Base-by-base conservation (phyloP, 306 rosid species). In the Nissolia schottii region DNA sequence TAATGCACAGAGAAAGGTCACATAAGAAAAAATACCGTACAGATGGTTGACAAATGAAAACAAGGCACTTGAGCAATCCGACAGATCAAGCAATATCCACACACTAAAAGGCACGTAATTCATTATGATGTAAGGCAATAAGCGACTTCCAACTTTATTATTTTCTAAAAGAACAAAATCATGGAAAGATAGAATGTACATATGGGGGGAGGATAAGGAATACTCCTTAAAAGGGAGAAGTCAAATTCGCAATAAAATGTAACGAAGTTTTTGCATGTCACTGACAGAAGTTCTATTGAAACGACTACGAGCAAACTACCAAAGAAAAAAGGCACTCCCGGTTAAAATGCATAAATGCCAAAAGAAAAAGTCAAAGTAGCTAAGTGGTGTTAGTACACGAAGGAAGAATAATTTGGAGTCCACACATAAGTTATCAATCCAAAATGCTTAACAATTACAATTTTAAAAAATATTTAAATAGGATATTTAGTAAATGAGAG, bases 1-100 rank as follows among this genome's bases (percentile, higher is more conserved):
- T 80, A 83, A 54, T 57, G 28, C 49, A 73, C 43, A 74, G 51
- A 8, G 66, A 46, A 65, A 56, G 61, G 22, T 75, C 45, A 15
- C 0, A n/a, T 32, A 32, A 63, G 70, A 25, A 29, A 75, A 55
- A 68, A 66, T 59, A 73, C 40, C 46, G 68, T 4, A n/a, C 35
- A 67, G 6, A 78, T 20, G 62, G 72, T 20, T 29, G 67, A 49
- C 38, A 76, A 60, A 77, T n/a, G 5, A 67, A 77, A 31, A 54
- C 41, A 9, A 9, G 48, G 37, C 74, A 71, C 48, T 74, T 78
- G 35, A 46, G 62, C 41, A 77, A 32, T 34, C 35, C 22, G 48
- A 48, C 31, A 34, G 49, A 80, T 62, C 48, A 50, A 69, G 50
- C 45, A 72, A 68, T 31, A 24, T n/a, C n/a, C 23, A n/a, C 14